These are phyloP conservation scores for Hyaloscypha variabilis DNA, from an alignment of 495 filamentous ascomycete species.

Conservation along the genomic window DNA sequence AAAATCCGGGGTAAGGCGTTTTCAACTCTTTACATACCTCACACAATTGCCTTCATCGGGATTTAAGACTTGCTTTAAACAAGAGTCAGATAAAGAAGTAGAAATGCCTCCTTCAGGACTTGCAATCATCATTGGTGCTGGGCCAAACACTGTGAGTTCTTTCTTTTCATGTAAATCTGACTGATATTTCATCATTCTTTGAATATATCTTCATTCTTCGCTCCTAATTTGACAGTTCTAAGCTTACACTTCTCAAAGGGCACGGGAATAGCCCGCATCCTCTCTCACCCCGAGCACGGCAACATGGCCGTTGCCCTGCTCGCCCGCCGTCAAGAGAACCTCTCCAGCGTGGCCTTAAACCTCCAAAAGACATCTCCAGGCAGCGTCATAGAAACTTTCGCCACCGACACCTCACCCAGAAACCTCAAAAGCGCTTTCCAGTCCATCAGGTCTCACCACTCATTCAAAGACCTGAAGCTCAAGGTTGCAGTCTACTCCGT, in stretches of 20 bases:
- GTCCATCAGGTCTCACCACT: conserved; percentile 42
- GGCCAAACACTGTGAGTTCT: conserved; percentile 40
- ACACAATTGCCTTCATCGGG: background rate
- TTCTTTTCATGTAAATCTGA: background rate
- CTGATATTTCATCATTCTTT: background rate
- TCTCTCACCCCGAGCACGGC: conserved; percentile 48
- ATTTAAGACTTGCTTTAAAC: background rate
- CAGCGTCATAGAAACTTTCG: conserved; percentile 46
- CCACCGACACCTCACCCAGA: conserved; percentile 44
- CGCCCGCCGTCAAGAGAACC: conserved; percentile 41
- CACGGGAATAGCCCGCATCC: conserved; percentile 49
- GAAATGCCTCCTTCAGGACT: conserved; percentile 44
- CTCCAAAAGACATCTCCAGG: conserved; percentile 40
- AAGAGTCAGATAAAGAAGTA: background rate
- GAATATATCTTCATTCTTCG: background rate
- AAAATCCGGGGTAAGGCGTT: background rate
- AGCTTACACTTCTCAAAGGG: conserved; percentile 33
- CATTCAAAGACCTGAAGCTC: conserved; percentile 46
- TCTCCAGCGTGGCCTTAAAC: conserved; percentile 37
- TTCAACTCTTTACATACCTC: background rate
- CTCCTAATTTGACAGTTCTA: background rate
- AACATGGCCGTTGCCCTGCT: conserved; percentile 52
- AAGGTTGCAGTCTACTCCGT: conserved; percentile 46
- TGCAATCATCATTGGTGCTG: conserved; percentile 49
- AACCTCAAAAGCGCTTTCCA: conserved; percentile 41